A percentile compares a stretch with the other conserved stretches of the same genome.
Evolutionary conservation across 257 asterid species (phyloP).

Genomic region (Craterostigma plantagineum): DNA sequence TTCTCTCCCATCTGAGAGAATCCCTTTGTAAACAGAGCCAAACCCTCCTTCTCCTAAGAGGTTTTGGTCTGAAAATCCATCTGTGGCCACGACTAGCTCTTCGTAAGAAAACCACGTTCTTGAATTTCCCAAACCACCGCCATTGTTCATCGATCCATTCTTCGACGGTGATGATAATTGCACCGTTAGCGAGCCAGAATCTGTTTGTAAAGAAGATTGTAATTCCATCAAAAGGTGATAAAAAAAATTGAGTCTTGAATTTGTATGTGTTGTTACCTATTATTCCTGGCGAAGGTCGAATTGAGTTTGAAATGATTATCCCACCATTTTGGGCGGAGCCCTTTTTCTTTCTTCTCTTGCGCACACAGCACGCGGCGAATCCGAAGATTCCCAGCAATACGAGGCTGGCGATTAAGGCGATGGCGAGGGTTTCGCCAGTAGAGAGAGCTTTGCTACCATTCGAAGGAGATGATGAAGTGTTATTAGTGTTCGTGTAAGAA

Average conservation of each 20-base stretch:
- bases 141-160: conserved; percentile 19
- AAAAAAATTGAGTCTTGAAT: conserved; percentile 2
- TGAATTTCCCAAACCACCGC: conserved; percentile 57
- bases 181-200: conserved; percentile 31
- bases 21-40: conserved; percentile 83
- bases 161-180: conserved; percentile 28
- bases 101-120: conserved; percentile 58
- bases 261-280: conserved; percentile 31
- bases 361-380: conserved; percentile 24
- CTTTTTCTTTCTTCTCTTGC: conserved; percentile 50
- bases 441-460: conserved; percentile 24
- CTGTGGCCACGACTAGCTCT: conserved; percentile 55
- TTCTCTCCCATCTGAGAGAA: conserved; percentile 51
- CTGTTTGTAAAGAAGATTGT: conserved; percentile 22
- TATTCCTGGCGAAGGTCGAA: conserved; percentile 30
- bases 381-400: conserved; percentile 43
- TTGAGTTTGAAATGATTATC: conserved; percentile 42
- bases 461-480: conserved; percentile 12
- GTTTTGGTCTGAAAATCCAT: conserved; percentile 52
- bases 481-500: conserved; percentile 19
- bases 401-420: conserved; percentile 21
- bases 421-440: conserved; percentile 30
- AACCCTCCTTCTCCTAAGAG: conserved; percentile 89
- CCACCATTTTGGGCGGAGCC: conserved; percentile 26
- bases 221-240: neutral